Evolutionary conservation across 2,329 filamentous ascomycete genomes (phyloP).

Genomic region (Taxawa tesnikishii): DNA sequence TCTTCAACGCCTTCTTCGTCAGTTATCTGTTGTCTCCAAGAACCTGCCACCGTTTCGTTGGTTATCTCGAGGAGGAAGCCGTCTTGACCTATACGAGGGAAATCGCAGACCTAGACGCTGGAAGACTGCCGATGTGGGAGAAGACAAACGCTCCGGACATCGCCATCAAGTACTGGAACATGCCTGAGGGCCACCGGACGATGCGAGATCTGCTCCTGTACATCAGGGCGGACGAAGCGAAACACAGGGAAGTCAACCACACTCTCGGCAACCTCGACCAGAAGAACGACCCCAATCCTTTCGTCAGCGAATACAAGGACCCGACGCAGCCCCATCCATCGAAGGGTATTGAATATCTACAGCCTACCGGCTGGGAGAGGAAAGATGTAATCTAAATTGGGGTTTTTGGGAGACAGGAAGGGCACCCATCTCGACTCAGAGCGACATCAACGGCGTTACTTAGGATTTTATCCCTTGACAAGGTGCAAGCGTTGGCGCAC

Average conservation of each 20-base stretch:
- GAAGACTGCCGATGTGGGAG: constrained; percentile 72
- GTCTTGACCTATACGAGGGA: constrained; percentile 90
- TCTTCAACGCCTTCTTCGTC: constrained; percentile 90
- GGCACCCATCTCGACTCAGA: too few species aligned
- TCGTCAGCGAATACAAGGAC: constrained; percentile 71
- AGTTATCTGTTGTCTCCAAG: constrained; percentile 76
- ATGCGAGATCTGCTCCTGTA: constrained; percentile 85
- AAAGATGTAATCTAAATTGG: constrained; percentile 53
- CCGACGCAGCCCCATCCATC: constrained; percentile 53
- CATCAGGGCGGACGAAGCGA: constrained; percentile 79
- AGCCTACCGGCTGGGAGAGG: constrained; percentile 69
- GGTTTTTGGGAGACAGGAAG: too few species aligned
- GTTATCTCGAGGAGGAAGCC: constrained; percentile 93
- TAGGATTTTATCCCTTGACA: too few species aligned
- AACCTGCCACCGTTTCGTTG: constrained; percentile 89
- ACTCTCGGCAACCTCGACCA: constrained; percentile 82
- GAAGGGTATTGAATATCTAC: constrained; percentile 52
- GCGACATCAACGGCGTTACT: too few species aligned
- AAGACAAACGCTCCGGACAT: constrained; percentile 74
- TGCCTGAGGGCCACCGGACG: constrained; percentile 69
- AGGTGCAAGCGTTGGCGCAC: too few species aligned
- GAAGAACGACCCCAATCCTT: constrained; percentile 81
- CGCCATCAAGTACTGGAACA: constrained; percentile 84
- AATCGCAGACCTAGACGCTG: constrained; percentile 73
- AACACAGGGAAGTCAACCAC: constrained; percentile 79